phyloP scores from a whole-genome alignment of 2,329 filamentous ascomycete species.

The Exophiala lecanii-corni region DNA sequence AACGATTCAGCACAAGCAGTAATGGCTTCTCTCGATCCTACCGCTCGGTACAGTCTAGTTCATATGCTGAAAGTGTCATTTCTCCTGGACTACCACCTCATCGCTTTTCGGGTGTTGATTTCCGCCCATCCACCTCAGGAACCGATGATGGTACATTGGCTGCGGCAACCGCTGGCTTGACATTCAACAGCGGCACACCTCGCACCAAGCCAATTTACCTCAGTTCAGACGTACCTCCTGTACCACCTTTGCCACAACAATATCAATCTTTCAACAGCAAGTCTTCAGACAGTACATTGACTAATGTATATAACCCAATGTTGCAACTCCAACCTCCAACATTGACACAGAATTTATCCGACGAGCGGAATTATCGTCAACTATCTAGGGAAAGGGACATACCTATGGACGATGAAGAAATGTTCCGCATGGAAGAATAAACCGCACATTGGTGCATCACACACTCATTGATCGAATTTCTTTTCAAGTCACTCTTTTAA shows the following conservation, averaged over 20 bases:
- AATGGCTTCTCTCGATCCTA: conserved; percentile 68
- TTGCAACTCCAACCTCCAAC: conserved; percentile 40
- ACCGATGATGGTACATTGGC: conserved; percentile 80
- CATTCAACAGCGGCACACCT: conserved; percentile 85
- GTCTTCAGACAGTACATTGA: conserved; percentile 29
- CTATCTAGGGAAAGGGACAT: conserved; percentile 59
- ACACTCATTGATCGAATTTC: no score
- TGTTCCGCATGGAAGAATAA: conserved; percentile 97
- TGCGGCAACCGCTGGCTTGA: conserved; percentile 81
- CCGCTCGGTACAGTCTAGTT: conserved; percentile 61
- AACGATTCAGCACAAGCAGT: conserved; percentile 52
- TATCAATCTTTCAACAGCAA: conserved; percentile 31
- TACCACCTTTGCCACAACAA: conserved; percentile 70
- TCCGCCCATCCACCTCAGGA: conserved; percentile 74
- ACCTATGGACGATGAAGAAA: conserved; percentile 73
- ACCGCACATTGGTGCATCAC: conserved; percentile 18
- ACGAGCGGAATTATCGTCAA: conserved; percentile 62
- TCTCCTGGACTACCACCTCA: conserved; percentile 52
- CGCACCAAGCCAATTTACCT: conserved; percentile 60
- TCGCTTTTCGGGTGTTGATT: conserved; percentile 70
- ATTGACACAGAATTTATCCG: conserved; percentile 45
- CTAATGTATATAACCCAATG: conserved; percentile 39
- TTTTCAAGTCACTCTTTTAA: no score
- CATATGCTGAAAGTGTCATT: conserved; percentile 50
- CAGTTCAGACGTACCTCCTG: conserved; percentile 72